Evolutionary conservation across 2,329 filamentous ascomycete species (phyloP).

Genomic region (Tolypocladium guangdongense): DNA sequence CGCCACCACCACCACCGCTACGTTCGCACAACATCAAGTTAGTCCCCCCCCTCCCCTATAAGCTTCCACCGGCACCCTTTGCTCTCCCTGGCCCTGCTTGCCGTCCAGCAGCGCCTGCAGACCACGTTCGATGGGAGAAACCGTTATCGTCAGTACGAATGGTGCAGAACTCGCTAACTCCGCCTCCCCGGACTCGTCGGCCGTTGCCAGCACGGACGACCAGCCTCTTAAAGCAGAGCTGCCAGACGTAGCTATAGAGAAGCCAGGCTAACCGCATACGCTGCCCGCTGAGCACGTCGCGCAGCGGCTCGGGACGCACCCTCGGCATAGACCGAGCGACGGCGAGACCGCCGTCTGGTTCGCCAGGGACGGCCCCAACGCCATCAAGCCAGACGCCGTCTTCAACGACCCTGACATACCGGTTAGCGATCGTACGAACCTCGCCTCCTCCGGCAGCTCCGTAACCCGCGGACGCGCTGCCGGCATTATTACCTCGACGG

Average conservation of each 20-base stretch:
- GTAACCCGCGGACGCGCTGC: constrained; percentile 59
- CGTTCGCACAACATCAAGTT: background rate
- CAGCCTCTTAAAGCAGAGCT: constrained; percentile 28
- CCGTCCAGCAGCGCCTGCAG: background rate
- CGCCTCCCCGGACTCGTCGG: constrained; percentile 25
- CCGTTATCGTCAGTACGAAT: constrained; percentile 26
- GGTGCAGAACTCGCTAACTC: constrained; percentile 28
- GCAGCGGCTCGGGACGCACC: constrained; percentile 28
- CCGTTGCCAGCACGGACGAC: constrained; percentile 23
- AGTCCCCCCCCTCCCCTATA: background rate
- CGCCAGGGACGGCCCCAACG: constrained; percentile 56
- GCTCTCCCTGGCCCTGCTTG: constrained; percentile 1
- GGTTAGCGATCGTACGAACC: constrained; percentile 59
- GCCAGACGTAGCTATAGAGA: constrained; percentile 25
- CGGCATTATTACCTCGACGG: constrained; percentile 59
- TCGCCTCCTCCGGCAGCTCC: constrained; percentile 62
- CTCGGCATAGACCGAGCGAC: constrained; percentile 49
- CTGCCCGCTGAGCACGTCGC: constrained; percentile 24
- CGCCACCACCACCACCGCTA: too few species aligned
- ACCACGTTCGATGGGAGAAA: constrained; percentile 30
- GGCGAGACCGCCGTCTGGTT: constrained; percentile 56
- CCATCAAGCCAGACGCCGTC: constrained; percentile 50
- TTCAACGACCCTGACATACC: constrained; percentile 43
- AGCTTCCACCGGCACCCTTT: background rate
- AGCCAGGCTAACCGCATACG: constrained; percentile 23